phyloP scores from a whole-genome alignment of 192 early-diverging fungal genomes.

The Coemansia sp. region DNA sequence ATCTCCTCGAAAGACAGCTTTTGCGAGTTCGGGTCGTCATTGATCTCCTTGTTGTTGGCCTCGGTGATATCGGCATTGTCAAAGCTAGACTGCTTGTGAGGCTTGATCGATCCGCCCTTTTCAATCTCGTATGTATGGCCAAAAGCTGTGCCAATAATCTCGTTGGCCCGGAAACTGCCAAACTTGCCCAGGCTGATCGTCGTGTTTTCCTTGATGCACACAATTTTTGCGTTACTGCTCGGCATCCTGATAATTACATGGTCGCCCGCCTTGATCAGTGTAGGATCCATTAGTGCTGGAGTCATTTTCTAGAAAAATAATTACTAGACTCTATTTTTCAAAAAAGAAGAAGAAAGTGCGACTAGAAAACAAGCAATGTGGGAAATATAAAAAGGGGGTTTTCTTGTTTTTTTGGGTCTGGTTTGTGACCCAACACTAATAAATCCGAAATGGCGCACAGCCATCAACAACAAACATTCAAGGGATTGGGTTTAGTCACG shows the following conservation, averaged over 20 bases:
- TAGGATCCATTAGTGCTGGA: constrained; percentile 23
- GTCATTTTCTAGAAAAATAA: background rate
- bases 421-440: no score
- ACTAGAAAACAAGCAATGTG: background rate
- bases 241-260: constrained; percentile 79
- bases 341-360: background rate
- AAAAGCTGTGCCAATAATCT: constrained; percentile 79
- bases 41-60: constrained; percentile 80
- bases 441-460: no score
- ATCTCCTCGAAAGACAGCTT: constrained; percentile 82
- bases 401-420: no score
- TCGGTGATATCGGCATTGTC: constrained; percentile 66
- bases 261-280: constrained; percentile 59
- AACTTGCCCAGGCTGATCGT: constrained; percentile 86
- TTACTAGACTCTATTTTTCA: background rate
- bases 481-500: no score
- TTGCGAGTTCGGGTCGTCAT: constrained; percentile 73
- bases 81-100: constrained; percentile 37
- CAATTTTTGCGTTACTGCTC: constrained; percentile 79
- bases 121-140: constrained; percentile 83
- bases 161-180: constrained; percentile 76
- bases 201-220: constrained; percentile 63
- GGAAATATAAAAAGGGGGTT: background rate
- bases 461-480: no score
- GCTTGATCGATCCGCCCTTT: constrained; percentile 54